Evolutionary conservation across 2,329 filamentous ascomycete species (phyloP), one percentile per base, ranked within the genome.

Genomic region (Hypoxylon sp.): DNA sequence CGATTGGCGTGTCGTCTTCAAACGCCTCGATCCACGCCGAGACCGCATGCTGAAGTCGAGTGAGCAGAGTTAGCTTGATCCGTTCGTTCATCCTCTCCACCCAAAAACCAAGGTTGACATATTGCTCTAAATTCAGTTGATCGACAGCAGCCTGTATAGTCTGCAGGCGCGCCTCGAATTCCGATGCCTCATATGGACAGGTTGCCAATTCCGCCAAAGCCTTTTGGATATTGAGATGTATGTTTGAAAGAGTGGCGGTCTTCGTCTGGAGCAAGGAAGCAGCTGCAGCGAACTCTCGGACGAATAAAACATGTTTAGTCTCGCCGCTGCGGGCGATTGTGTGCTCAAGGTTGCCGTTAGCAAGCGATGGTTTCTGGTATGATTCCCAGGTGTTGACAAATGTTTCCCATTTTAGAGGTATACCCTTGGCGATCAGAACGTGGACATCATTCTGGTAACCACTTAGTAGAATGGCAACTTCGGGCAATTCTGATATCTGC

Each of bases 361-460:
- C 81, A 43, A 88, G 80, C 59, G 88, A 85, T 2, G 86, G 70
- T 79, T 83, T 91, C 70, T 94, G 89, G 73, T 94, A 94, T 32
- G 98, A 86, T 78, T 99, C 96, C 79, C 98, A 98, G 1, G 94
- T 94, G 78, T 98, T 95, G 58, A 99, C 93, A 74, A 99, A 98
- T 0, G 96, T 97, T 76, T 99, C 96, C 96, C 96, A 99, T 75
- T 94, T 90, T 28, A 99, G 82, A 1, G 93, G 93, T 30, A 98
- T 87, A 65, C 97, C 96, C 80, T 97, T 98, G 19, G 86, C 86
- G 67, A 99, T 90, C 67, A 97, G 86, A 46, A 84, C 83, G 75
- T 97, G 94, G 0, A 96, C 93, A 68, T 98, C 93, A 71, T 97
- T 97, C 72, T 94, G 90, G 77, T 98, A 97, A 23, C 95, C 94